phyloP scores from a whole-genome alignment of 805 yeast genomes.

The Maudiozyma saulgeensis region DNA sequence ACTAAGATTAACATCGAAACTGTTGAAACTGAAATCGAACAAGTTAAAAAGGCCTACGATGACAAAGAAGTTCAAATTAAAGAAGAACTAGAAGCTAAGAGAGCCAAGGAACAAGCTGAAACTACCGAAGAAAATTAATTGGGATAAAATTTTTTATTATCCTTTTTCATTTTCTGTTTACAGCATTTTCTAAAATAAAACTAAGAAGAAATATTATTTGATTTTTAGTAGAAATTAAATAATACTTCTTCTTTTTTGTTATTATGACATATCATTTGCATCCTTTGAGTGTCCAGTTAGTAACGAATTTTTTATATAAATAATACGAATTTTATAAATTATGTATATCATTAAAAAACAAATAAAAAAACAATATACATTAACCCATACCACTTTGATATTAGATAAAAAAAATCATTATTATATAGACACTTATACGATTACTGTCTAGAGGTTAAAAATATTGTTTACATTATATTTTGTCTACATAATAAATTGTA shows the following conservation, averaged over 20 bases:
- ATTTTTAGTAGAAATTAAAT: background rate
- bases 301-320: background rate
- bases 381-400: too few relatives aligned
- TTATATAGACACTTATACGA: too few relatives aligned
- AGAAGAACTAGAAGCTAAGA: conserved; percentile 25
- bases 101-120: conserved; percentile 22
- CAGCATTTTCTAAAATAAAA: too few relatives aligned
- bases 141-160: background rate
- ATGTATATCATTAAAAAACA: too few relatives aligned
- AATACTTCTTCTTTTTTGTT: background rate
- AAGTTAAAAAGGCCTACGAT: conserved; percentile 47
- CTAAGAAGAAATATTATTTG: too few relatives aligned
- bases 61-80: conserved; percentile 35
- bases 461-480: too few relatives aligned
- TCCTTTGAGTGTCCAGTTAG: too few relatives aligned
- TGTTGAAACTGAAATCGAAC: conserved; percentile 69
- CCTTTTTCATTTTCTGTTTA: too few relatives aligned
- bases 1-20: conserved; percentile 66
- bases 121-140: conserved; percentile 13
- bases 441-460: too few relatives aligned
- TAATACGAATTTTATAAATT: background rate
- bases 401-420: too few relatives aligned
- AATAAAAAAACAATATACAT: too few relatives aligned
- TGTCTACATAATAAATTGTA: conserved; percentile 38
- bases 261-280: too few relatives aligned